Conservation (phyloP, 768 basidiomycete genomes). For the Pholiota molesta region DNA sequence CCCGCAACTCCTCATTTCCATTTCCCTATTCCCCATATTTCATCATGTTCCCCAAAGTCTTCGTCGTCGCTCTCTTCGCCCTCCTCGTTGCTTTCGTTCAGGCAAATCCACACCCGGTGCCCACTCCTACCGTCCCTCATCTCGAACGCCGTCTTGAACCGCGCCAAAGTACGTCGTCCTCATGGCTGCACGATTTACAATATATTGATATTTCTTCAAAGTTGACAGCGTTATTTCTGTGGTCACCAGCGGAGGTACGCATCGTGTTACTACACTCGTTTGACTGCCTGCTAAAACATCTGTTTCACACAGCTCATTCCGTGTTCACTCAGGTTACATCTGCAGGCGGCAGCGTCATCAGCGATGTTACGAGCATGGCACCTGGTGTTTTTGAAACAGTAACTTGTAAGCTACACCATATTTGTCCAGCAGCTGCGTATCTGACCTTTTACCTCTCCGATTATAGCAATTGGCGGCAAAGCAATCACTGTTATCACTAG, state of each 20-base stretch:
- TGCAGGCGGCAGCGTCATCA: slow-evolving; percentile 25
- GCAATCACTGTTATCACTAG: slow-evolving; percentile 60
- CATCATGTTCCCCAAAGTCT: slow-evolving; percentile 44
- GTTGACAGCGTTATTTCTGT: slow-evolving; percentile 40
- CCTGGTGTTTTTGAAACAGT: slow-evolving; percentile 24
- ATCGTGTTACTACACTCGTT: slow-evolving; percentile 8
- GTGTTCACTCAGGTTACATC: slow-evolving; percentile 39
- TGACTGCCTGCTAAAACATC: neutral
- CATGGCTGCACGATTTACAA: neutral
- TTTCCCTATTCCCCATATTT: neutral
- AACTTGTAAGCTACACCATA: slow-evolving; percentile 18
- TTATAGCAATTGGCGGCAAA: slow-evolving; percentile 54
- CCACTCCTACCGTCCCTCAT: slow-evolving; percentile 22
- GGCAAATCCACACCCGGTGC: slow-evolving; percentile 35
- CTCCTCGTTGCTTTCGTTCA: slow-evolving; percentile 33
- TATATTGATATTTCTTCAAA: slow-evolving; percentile 16
- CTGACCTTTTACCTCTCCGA: slow-evolving; percentile 12
- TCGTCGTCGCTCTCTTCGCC: slow-evolving; percentile 38
- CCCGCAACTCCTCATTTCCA: neutral
- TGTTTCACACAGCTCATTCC: slow-evolving; percentile 34
- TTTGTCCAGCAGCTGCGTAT: neutral
- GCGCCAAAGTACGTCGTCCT: slow-evolving; percentile 43
- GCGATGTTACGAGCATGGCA: slow-evolving; percentile 14
- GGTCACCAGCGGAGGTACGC: slow-evolving; percentile 31
- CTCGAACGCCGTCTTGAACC: slow-evolving; percentile 29